Evolutionary conservation across 129 eudicot genomes (phyloP), one percentile per base, ranked within the genome.

Genomic region (carrot (Daucus carota)): DNA sequence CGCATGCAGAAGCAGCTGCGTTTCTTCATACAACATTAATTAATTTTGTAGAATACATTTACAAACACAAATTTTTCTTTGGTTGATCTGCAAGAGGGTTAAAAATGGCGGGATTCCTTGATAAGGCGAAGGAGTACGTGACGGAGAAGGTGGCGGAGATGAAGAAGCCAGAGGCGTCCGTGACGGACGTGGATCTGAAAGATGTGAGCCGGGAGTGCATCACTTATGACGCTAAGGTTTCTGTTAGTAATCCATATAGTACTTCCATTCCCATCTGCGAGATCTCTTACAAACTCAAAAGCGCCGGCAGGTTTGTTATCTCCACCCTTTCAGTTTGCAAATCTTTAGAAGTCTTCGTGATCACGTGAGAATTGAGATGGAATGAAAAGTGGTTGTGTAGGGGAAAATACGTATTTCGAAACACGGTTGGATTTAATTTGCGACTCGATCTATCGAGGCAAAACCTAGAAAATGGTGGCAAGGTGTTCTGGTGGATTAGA

Each of bases 81-180:
- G 31, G 65, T 54, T 54, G 31, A 57, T n/a, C 24, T 57, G 65
- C 65, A 57, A 57, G 65, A 57, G 65, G 11, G 24, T 8, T 2
- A 3, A 4, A 26, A 46, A 88, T 85, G 90, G 74, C 88, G 78
- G 85, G 87, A 72, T 77, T 89, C 28, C 5, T 93, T 46, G 98
- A 84, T 22, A 87, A 82, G 84, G 96, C 90, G 54, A 90, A 90
- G 85, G 79, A 84, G 17, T 93, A 62, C 69, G 91, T 90, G 78
- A 68, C 92, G n/a, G 98, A 87, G n/a, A 87, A 93, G 88, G 79
- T 88, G 78, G 87, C 89, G 3, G 73, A 84, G 40, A 79, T 93
- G 78, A 65, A 86, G 80, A 93, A 85, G 69, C 98, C 98, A 41
- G 87, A 85, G 82, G 98, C 91, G 17, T 6, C 73, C 76, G 76